Conservation (phyloP, 352 stramenopile species). For the Elongisporangium senticosum region DNA sequence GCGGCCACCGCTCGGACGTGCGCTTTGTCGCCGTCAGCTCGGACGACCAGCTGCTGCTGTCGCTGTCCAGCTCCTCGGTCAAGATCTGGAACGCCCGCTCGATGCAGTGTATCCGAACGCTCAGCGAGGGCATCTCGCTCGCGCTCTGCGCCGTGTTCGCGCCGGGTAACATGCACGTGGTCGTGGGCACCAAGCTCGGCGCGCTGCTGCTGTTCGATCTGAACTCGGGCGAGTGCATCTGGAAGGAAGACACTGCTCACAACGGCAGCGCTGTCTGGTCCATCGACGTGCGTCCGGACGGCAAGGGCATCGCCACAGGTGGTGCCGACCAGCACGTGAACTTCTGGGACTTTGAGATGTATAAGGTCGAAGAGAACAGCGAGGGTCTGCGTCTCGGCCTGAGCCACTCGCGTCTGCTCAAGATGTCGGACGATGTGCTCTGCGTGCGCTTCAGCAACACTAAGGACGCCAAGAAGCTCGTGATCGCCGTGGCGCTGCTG, state of each 20-base stretch:
- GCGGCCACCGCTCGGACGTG: slow-evolving; percentile 91
- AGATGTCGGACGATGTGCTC: slow-evolving; percentile 98
- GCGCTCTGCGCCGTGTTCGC: slow-evolving; percentile 94
- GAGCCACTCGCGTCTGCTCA: slow-evolving; percentile 94
- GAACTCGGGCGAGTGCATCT: slow-evolving; percentile 92
- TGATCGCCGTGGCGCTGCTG: slow-evolving; percentile 88
- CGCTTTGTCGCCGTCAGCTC: slow-evolving; percentile 82
- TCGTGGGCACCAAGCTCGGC: slow-evolving; percentile 97
- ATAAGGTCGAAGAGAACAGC: slow-evolving; percentile 31
- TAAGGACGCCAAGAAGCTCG: slow-evolving; percentile 80
- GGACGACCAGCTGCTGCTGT: slow-evolving; percentile 89
- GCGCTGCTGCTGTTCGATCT: slow-evolving; percentile 92
- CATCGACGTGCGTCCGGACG: slow-evolving; percentile 92
- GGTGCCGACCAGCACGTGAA: slow-evolving; percentile 97
- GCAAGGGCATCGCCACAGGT: slow-evolving; percentile 92
- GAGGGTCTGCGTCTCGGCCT: slow-evolving; percentile 87
- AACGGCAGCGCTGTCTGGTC: slow-evolving; percentile 96
- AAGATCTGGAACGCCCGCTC: slow-evolving; percentile 93
- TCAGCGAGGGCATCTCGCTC: slow-evolving; percentile 71
- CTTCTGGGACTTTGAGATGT: slow-evolving; percentile 98
- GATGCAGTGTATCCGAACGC: slow-evolving; percentile 87
- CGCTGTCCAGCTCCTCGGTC: slow-evolving; percentile 74
- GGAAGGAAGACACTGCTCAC: slow-evolving; percentile 80
- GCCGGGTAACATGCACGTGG: slow-evolving; percentile 95
- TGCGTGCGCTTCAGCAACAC: slow-evolving; percentile 96